Conservation (phyloP, 1,139 yeast species). For the Taiozyma onychis region DNA sequence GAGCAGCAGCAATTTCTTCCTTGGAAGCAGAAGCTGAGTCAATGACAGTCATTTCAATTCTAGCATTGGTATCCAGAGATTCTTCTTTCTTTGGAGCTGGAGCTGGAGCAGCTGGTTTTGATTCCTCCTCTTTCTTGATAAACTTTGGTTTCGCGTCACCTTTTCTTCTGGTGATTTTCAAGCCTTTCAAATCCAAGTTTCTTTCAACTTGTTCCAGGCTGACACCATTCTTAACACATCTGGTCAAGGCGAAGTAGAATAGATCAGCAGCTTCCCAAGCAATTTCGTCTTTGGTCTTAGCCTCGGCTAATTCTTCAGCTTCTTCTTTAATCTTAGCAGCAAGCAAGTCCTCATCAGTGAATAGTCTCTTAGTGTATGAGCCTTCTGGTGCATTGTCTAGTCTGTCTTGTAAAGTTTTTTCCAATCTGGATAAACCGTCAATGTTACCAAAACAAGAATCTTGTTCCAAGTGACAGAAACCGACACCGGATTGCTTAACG, state of each 20-base stretch:
- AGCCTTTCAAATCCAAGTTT: conserved; percentile 76
- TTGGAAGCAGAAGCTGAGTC: conserved; percentile 40
- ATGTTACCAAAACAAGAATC: conserved; percentile 77
- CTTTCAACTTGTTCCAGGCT: conserved; percentile 73
- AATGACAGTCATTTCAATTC: conserved; percentile 59
- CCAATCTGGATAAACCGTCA: conserved; percentile 59
- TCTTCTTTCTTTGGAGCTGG: conserved; percentile 20
- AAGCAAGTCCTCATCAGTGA: conserved; percentile 68
- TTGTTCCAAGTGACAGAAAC: conserved; percentile 86
- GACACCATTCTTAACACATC: conserved; percentile 79
- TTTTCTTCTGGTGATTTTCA: conserved; percentile 85
- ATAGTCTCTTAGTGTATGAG: conserved; percentile 85
- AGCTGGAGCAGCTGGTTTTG: conserved; percentile 24
- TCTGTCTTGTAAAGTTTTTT: conserved; percentile 53
- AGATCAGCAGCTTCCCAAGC: conserved; percentile 99
- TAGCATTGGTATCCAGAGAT: conserved; percentile 25
- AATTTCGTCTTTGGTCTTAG: conserved; percentile 60
- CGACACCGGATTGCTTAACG: conserved; percentile 77
- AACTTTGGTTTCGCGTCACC: conserved; percentile 94
- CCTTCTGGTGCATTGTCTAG: conserved; percentile 72
- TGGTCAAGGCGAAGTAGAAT: conserved; percentile 83
- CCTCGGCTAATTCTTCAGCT: conserved; percentile 92
- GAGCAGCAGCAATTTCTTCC: conserved; percentile 48
- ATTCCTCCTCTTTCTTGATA: conserved; percentile 30
- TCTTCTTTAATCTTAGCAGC: conserved; percentile 91